Base-by-base conservation (phyloP, 306 rosid species). In the Arachis hypogaea region DNA sequence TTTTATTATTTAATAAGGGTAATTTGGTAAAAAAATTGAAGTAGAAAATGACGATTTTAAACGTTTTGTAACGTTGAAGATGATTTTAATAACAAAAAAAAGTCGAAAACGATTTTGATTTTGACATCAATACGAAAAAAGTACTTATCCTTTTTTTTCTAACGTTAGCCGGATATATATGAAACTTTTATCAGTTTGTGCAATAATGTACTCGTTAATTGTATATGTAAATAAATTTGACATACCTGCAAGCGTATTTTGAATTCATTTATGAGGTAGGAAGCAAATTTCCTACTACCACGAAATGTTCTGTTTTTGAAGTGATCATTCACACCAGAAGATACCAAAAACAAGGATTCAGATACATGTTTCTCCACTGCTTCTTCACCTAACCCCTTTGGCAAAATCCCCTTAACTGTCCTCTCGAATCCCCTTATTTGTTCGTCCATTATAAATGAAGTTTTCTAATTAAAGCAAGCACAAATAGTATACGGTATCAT, bases 301-400 rank as follows among this genome's bases (percentile, higher is more conserved):
- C 38, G 63, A 28, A 74, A 78, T 45, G 18, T 65, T 70, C 29
- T 18, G 16, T 66, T 70, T 3, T 7, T 45, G 55, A 36, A 44
- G 54, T 65, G 4, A 60, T 82, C 86, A 70, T 82, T 78, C 52
- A 74, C 59, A 7, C 83, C 81, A 0, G 63, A 2, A 44, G 69
- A 68, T 46, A 78, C 50, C 11, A 70, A 9, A 66, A 70, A 70
- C 59, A 82, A 66, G 30, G 86, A 82, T 40, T 78, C 72, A 54
- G 81, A 82, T 28, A 78, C 9, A 75, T 78, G 71, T 11, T 9
- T 74, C 68, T 70, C 55, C 58, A 82, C 2, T 54, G 46, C 7
- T 50, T 61, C 69, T 45, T 52, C 5, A 11, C 54, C 61, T 29
- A 46, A 82, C 14, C 14, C 1, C 4, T 58, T 70, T 2, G 78